Percentiles rank a stretch among this genome's conserved stretches.
Conservation (phyloP, 352 stramenopile species). For the Hyaloperonospora brassicae region DNA sequence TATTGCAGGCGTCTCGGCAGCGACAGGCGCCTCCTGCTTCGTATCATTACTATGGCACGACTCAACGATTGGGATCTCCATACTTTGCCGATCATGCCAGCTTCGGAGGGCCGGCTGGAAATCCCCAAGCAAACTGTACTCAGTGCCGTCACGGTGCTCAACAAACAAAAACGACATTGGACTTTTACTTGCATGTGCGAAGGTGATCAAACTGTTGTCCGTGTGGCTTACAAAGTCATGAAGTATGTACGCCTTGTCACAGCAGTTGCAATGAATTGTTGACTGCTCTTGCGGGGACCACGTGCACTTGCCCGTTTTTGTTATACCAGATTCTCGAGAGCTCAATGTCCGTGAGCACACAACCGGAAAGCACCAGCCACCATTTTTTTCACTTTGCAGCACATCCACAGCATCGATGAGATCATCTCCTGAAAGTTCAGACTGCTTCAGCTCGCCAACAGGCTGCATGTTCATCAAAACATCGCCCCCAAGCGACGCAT, state of each 20-base stretch:
- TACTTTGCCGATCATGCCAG: slow-evolving; percentile 8
- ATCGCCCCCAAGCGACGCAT: not conserved
- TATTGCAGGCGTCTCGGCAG: not conserved
- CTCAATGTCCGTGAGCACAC: slow-evolving; percentile 20
- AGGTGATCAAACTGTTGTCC: slow-evolving; percentile 16
- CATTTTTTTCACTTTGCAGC: slow-evolving; percentile 6
- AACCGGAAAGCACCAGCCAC: slow-evolving; percentile 17
- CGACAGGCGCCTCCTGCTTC: not conserved
- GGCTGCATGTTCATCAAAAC: slow-evolving; percentile 1
- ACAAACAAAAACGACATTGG: slow-evolving; percentile 24
- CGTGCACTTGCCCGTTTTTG: slow-evolving; percentile 19
- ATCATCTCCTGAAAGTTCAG: slow-evolving; percentile 14
- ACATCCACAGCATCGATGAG: slow-evolving; percentile 20
- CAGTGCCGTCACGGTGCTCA: slow-evolving; percentile 15
- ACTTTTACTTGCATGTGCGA: slow-evolving; percentile 13
- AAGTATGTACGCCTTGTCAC: slow-evolving; percentile 7
- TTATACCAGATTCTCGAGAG: slow-evolving; percentile 12
- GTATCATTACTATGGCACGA: too few relatives aligned
- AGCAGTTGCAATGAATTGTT: slow-evolving; percentile 18
- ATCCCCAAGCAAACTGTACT: slow-evolving; percentile 10
- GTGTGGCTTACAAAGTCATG: slow-evolving; percentile 22
- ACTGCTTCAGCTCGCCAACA: slow-evolving; percentile 7
- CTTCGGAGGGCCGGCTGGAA: slow-evolving; percentile 13
- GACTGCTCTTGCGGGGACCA: slow-evolving; percentile 12
- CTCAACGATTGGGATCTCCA: not conserved